These are phyloP conservation scores for Anisogramma anomala DNA, from an alignment of 2,329 filamentous ascomycete species.

Conservation along the genomic window DNA sequence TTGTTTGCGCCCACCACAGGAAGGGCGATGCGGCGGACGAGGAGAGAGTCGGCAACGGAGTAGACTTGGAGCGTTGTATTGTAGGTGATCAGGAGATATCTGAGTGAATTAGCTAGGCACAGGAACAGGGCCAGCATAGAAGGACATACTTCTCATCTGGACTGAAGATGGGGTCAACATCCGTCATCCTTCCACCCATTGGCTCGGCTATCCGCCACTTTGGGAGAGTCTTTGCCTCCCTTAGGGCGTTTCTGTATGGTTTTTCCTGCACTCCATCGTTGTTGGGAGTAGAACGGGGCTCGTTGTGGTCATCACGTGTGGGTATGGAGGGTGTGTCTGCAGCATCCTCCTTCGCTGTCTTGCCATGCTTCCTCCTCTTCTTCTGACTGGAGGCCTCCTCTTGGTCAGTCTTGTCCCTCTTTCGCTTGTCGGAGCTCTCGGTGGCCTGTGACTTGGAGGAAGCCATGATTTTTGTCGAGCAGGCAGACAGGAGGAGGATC, in stretches of 20 bases:
- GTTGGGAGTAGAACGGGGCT: background rate
- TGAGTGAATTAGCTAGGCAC: constrained; percentile 25
- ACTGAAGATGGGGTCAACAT: constrained; percentile 53
- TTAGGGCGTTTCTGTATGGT: background rate
- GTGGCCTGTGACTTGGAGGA: constrained; percentile 13
- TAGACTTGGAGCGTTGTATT: constrained; percentile 69
- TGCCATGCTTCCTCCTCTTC: constrained; percentile 14
- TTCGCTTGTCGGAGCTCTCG: constrained; percentile 13
- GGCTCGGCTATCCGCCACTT: constrained; percentile 51
- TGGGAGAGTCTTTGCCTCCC: constrained; percentile 2
- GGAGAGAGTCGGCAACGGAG: constrained; percentile 67
- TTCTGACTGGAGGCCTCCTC: constrained; percentile 15
- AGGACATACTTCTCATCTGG: constrained; percentile 46
- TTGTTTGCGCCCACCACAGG: constrained; percentile 22
- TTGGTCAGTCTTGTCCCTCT: constrained; percentile 15
- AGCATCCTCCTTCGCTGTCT: constrained; percentile 6
- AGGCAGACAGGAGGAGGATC: background rate
- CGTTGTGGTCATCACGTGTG: constrained; percentile 4
- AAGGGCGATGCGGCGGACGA: constrained; percentile 59
- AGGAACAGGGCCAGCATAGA: background rate
- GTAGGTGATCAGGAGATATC: constrained; percentile 65
- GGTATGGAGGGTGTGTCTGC: constrained; percentile 5
- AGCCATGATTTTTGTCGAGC: constrained; percentile 9
- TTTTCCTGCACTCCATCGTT: background rate
- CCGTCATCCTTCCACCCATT: constrained; percentile 53